phyloP scores from a whole-genome alignment of 1,284 basidiomycete genomes.

The Lentinula novae-zelandiae region DNA sequence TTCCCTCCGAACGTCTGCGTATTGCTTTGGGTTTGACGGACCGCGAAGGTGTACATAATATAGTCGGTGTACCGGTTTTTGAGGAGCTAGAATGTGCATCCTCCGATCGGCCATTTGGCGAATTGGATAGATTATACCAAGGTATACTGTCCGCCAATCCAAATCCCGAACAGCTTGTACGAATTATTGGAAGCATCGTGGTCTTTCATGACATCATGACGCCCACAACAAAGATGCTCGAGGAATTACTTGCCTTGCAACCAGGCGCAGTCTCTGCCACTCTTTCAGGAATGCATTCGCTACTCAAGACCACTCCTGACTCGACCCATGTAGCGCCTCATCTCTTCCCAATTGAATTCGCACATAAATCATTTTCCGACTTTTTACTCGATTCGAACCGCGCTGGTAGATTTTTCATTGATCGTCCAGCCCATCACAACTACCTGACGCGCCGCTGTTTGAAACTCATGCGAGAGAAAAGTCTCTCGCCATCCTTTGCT shows the following conservation, averaged over 20 bases:
- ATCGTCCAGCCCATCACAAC: not conserved
- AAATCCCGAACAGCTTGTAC: not conserved
- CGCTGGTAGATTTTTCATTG: not conserved
- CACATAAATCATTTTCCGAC: slow-evolving; percentile 1
- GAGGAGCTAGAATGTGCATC: not conserved
- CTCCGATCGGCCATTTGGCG: not conserved
- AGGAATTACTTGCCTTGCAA: not conserved
- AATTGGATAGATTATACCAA: not conserved
- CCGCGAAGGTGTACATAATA: not conserved
- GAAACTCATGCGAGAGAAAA: not conserved
- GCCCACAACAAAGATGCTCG: not conserved
- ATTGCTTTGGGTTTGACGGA: not conserved
- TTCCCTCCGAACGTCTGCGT: not conserved
- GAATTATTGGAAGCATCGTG: not conserved
- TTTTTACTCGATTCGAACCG: not conserved
- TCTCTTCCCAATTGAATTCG: not conserved
- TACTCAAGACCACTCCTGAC: not conserved
- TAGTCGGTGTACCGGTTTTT: not conserved
- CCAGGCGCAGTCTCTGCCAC: not conserved
- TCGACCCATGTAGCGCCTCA: too few relatives aligned
- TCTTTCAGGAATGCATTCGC: not conserved
- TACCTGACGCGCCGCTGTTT: not conserved
- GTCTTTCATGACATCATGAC: not conserved
- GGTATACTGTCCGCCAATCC: not conserved
- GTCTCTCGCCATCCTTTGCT: not conserved